Evolutionary conservation across 805 yeast species (phyloP).

Genomic region (Wickerhamomyces tratensis): DNA sequence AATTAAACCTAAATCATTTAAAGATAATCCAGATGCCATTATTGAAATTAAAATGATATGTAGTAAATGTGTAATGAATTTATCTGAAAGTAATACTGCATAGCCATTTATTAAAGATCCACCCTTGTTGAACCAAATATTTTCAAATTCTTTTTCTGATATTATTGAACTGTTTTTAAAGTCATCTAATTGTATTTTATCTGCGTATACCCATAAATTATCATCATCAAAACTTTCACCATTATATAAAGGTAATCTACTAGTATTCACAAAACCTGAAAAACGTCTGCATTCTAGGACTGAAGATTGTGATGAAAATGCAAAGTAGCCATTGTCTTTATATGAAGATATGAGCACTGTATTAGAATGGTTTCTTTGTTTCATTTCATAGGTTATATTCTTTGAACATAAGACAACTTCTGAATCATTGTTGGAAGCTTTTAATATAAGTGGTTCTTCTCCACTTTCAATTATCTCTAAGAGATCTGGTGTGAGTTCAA

Average conservation of each 20-base stretch:
- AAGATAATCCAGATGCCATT: constrained; percentile 24
- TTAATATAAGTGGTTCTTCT: constrained; percentile 16
- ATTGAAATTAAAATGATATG: constrained; percentile 28
- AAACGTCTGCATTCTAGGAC: constrained; percentile 28
- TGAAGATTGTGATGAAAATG: constrained; percentile 20
- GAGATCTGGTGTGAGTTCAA: constrained; percentile 45
- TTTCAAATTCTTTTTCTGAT: constrained; percentile 42
- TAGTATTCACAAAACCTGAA: constrained; percentile 22
- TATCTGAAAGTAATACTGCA: constrained; percentile 26
- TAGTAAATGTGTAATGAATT: constrained; percentile 23
- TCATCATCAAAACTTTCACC: constrained; percentile 17
- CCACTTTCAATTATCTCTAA: constrained; percentile 24
- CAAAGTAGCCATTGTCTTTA: too few species aligned
- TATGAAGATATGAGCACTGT: constrained; percentile 36
- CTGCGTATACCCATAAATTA: constrained; percentile 3
- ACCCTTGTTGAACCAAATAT: constrained; percentile 39
- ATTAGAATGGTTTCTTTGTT: constrained; percentile 84
- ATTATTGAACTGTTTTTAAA: constrained; percentile 38
- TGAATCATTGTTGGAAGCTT: constrained; percentile 19
- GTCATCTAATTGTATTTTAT: constrained; percentile 14
- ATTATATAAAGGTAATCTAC: constrained; percentile 26
- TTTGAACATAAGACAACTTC: constrained; percentile 56
- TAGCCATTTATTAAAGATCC: constrained; percentile 46
- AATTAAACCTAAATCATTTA: constrained; percentile 19
- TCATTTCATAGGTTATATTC: constrained; percentile 47